A percentile compares a stretch with the other conserved stretches of the same genome.
Conservation (phyloP, 495 filamentous ascomycete genomes). For the Bryoglossum gracile region DNA sequence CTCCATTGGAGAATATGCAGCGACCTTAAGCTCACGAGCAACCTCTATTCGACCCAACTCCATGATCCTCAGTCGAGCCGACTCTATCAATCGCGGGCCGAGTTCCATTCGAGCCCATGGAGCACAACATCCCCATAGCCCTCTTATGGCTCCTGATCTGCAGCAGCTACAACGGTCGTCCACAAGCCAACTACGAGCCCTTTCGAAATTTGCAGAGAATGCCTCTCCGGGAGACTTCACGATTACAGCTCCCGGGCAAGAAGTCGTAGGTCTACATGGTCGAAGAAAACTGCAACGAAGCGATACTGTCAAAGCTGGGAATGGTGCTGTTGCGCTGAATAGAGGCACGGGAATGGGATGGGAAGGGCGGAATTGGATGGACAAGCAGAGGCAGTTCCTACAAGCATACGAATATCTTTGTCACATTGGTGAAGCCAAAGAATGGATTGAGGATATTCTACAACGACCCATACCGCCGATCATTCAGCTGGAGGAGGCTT, state of each 20-base stretch:
- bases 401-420: conserved; percentile 99
- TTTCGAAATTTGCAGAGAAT: conserved; percentile 77
- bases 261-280: conserved; percentile 82
- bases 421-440: conserved; percentile 98
- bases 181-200: conserved; percentile 78
- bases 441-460: conserved; percentile 97
- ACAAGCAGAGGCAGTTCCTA: conserved; percentile 91
- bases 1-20: conserved; percentile 25
- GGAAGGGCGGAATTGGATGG: conserved; percentile 95
- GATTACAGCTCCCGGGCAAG: conserved; percentile 63
- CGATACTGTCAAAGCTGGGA: conserved; percentile 45
- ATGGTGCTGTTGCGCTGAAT: conserved; percentile 36
- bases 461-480: conserved; percentile 85
- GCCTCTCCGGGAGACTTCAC: conserved; percentile 70
- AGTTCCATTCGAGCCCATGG: conserved; percentile 32
- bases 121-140: conserved; percentile 38
- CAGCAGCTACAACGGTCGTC: conserved; percentile 73
- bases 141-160: conserved; percentile 62
- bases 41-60: conserved; percentile 42
- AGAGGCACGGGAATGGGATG: conserved; percentile 51
- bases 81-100: conserved; percentile 34
- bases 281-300: conserved; percentile 74
- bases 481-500: conserved; percentile 89
- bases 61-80: conserved; percentile 45
- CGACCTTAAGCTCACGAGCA: conserved; percentile 23